phyloP scores from a whole-genome alignment of 352 stramenopile genomes.

The Pythium aristosporum region DNA sequence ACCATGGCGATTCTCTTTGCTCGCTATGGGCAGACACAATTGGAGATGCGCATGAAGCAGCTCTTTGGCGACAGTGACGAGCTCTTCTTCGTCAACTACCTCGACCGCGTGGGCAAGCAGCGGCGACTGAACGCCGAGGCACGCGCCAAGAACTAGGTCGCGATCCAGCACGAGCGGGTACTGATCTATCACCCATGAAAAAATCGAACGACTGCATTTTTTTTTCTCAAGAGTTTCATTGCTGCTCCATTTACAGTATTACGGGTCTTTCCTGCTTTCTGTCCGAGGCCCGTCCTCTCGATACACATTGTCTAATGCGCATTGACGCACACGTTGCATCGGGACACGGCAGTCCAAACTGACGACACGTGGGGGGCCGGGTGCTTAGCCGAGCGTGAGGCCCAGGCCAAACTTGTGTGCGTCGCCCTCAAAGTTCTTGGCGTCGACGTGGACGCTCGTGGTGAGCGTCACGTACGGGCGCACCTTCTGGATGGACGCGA shows the following conservation, averaged over 20 bases:
- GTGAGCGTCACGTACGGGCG: conserved; percentile 79
- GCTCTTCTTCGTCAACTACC: conserved; percentile 76
- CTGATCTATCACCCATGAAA: background rate
- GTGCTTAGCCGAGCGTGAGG: conserved; percentile 80
- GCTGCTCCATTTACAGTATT: conserved; percentile 30
- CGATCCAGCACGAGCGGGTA: background rate
- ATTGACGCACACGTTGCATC: conserved; percentile 9
- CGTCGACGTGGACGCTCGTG: conserved; percentile 84
- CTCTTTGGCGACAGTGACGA: conserved; percentile 89
- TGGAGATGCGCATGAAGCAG: conserved; percentile 91
- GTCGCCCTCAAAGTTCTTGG: conserved; percentile 91
- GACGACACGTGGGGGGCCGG: conserved; percentile 10
- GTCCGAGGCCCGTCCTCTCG: background rate
- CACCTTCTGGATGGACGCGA: conserved; percentile 85
- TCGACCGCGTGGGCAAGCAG: conserved; percentile 75
- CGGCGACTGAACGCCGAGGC: conserved; percentile 61
- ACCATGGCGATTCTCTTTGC: conserved; percentile 98
- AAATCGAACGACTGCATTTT: conserved; percentile 3
- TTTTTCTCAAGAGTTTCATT: conserved; percentile 12
- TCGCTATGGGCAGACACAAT: conserved; percentile 84
- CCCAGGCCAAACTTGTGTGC: conserved; percentile 90
- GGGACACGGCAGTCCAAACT: conserved; percentile 10
- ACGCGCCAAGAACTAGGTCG: conserved; percentile 38
- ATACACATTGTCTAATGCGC: conserved; percentile 20
- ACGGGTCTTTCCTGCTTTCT: conserved; percentile 11